Percentiles rank a stretch among this genome's conserved stretches.
These are phyloP conservation scores for Phylloporus sp. DNA, from an alignment of 768 basidiomycete species.

Conservation along the genomic window DNA sequence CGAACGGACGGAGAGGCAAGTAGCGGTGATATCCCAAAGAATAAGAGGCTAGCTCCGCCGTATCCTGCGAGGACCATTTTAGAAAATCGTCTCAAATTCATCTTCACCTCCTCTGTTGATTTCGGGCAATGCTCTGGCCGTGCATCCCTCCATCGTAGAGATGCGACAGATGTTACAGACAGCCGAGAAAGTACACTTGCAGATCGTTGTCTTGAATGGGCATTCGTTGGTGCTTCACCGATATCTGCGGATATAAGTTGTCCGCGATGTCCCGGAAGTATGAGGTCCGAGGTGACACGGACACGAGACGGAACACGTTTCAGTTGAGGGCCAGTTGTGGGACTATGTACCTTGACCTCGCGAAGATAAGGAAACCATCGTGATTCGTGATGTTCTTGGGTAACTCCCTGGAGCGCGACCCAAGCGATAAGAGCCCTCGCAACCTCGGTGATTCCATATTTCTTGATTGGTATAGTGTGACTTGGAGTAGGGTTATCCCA, in stretches of 20 bases:
- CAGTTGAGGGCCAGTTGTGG: constrained; percentile 29
- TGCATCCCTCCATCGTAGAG: constrained; percentile 21
- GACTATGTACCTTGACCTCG: constrained; percentile 61
- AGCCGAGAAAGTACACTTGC: constrained; percentile 24
- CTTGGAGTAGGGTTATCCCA: constrained; percentile 57
- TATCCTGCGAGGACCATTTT: constrained; percentile 84
- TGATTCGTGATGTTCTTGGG: constrained; percentile 75
- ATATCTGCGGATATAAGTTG: constrained; percentile 82
- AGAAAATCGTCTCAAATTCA: constrained; percentile 71
- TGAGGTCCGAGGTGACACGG: constrained; percentile 68
- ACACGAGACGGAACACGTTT: constrained; percentile 49
- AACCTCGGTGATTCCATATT: constrained; percentile 62
- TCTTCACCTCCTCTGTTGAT: constrained; percentile 52
- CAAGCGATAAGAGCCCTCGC: constrained; percentile 72
- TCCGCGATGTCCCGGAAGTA: constrained; percentile 61
- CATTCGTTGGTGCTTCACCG: constrained; percentile 47
- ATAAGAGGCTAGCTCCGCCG: constrained; percentile 75
- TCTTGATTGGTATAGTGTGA: constrained; percentile 52
- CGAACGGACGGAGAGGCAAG: constrained; percentile 25
- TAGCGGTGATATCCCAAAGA: constrained; percentile 63
- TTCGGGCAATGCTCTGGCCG: constrained; percentile 23
- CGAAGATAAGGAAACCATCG: constrained; percentile 61
- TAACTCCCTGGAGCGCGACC: constrained; percentile 78
- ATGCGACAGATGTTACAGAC: constrained; percentile 28
- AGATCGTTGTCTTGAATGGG: constrained; percentile 31